A percentile compares a stretch with the other conserved stretches of the same genome.
Conservation (phyloP, 2,329 filamentous ascomycete species). For the Neophaeococcomyces aloes region DNA sequence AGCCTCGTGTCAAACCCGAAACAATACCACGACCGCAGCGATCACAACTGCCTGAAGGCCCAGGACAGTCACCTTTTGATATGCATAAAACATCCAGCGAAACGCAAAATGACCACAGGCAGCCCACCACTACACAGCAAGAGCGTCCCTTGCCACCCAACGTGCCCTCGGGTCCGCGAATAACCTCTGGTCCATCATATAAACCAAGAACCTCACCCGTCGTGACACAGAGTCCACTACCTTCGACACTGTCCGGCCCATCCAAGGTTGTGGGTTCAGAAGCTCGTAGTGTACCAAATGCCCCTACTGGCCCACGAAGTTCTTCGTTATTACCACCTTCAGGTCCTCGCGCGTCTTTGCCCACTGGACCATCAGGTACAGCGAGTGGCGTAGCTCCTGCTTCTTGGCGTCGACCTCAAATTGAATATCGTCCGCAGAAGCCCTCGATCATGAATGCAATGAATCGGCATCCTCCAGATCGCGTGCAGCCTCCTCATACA, state of each 20-base stretch:
- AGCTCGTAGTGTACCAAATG: constrained; percentile 8
- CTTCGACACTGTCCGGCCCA: constrained; percentile 10
- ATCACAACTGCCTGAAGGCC: constrained; percentile 3
- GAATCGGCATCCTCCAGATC: constrained; percentile 16
- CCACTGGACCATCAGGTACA: constrained; percentile 7
- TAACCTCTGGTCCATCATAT: constrained; percentile 11
- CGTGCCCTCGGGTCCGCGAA: constrained; percentile 19
- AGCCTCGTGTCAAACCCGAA: constrained; percentile 13
- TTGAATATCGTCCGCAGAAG: constrained; percentile 16
- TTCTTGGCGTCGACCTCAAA: constrained; percentile 9
- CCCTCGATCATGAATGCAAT: constrained; percentile 18
- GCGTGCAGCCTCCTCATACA: constrained; percentile 9
- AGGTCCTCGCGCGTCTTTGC: constrained; percentile 2
- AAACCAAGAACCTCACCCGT: constrained; percentile 16
- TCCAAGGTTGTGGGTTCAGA: constrained; percentile 13
- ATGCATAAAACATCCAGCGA: constrained; percentile 12
- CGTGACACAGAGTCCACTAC: constrained; percentile 9
- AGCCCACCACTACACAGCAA: constrained; percentile 8
- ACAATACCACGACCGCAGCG: constrained; percentile 12
- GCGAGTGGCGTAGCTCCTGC: background rate
- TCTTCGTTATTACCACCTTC: constrained; percentile 2
- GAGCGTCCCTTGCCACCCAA: constrained; percentile 18
- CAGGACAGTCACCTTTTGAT: constrained; percentile 11
- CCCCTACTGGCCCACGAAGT: constrained; percentile 17
- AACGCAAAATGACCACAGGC: constrained; percentile 9